Evolutionary conservation across 805 yeast species (phyloP), one percentile per base, ranked within the genome.

Genomic region (Vanderwaltozyma yarrowii): DNA sequence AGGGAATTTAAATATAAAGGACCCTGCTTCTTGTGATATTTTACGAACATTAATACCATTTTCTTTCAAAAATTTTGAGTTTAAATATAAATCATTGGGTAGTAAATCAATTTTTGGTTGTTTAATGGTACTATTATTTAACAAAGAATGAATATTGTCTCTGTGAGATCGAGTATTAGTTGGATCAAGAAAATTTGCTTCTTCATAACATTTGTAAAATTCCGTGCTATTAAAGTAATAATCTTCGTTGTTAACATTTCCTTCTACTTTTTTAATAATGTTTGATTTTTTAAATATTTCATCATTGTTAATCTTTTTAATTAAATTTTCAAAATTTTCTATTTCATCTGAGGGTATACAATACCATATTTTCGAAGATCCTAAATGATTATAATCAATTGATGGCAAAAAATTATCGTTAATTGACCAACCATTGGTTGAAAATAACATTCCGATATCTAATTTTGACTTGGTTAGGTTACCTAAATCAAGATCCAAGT

Each of bases 321-420:
- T 27, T 21, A 37, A 25, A 3, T 42, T 36, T 49, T 80, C 84
- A 50, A 71, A 78, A 39, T 68, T 69, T 2, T 56, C 66, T 37
- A 68, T 67, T 36, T 73, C 74, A 47, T 64, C 61, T 13, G 78
- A 79, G 0, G 80, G 71, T n/a, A 80, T 66, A 39, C 77, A 68
- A 43, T 74, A 78, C 83, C 85, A 77, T 15, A 71, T 49, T 49
- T 70, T 73, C 12, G 64, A 49, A 6, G 71, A 71, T 2, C 87
- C 88, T 35, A 65, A 45, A 44, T 74, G 76, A 33, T 69, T 73
- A 43, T 68, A 78, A 49, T 74, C 76, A 21, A 69, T 59, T 10
- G 63, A 50, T 32, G 75, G 74, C 2, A 79, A 54, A 53, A 71
- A 73, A 43, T 74, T 80, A 45, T 80, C 87, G 45, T 74, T 82